phyloP scores from a whole-genome alignment of 139 green algal genomes.

The Chlorella sp. region DNA sequence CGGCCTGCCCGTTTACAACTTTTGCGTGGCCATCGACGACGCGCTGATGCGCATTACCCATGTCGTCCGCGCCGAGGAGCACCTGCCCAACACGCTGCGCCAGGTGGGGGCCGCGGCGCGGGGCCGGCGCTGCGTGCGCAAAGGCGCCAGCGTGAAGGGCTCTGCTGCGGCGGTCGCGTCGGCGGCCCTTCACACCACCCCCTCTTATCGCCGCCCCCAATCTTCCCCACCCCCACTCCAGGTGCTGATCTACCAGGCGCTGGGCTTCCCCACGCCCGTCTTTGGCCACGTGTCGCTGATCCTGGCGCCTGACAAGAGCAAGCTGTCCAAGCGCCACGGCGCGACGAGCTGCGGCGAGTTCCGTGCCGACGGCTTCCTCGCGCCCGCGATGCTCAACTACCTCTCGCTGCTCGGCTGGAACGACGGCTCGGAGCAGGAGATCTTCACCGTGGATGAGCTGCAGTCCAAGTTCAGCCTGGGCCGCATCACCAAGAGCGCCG shows the following conservation, averaged over 20 bases:
- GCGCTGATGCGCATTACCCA: constrained; percentile 96
- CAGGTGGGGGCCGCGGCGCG: constrained; percentile 43
- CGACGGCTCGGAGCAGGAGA: constrained; percentile 97
- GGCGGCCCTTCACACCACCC: too few relatives aligned
- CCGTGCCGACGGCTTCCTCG: constrained; percentile 87
- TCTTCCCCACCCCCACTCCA: constrained; percentile 15
- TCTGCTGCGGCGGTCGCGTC: neutral
- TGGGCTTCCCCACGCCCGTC: constrained; percentile 81
- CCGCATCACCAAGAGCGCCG: constrained; percentile 93
- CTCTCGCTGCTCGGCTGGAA: constrained; percentile 98
- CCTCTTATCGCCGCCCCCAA: neutral
- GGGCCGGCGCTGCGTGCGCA: neutral
- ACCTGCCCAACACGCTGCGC: constrained; percentile 98
- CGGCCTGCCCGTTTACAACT: constrained; percentile 99
- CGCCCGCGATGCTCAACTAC: constrained; percentile 96
- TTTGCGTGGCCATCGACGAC: constrained; percentile 98
- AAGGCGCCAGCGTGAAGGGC: neutral
- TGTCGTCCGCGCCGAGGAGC: constrained; percentile 97
- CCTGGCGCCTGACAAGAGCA: constrained; percentile 95
- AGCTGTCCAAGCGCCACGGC: constrained; percentile 97
- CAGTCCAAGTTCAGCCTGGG: constrained; percentile 83
- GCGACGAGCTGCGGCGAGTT: constrained; percentile 98
- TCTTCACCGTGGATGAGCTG: constrained; percentile 71
- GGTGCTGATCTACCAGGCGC: constrained; percentile 94
- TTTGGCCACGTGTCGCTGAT: constrained; percentile 98